These are phyloP conservation scores for Kwoniella heveanensis DNA, from an alignment of 768 basidiomycete species.

Conservation along the genomic window DNA sequence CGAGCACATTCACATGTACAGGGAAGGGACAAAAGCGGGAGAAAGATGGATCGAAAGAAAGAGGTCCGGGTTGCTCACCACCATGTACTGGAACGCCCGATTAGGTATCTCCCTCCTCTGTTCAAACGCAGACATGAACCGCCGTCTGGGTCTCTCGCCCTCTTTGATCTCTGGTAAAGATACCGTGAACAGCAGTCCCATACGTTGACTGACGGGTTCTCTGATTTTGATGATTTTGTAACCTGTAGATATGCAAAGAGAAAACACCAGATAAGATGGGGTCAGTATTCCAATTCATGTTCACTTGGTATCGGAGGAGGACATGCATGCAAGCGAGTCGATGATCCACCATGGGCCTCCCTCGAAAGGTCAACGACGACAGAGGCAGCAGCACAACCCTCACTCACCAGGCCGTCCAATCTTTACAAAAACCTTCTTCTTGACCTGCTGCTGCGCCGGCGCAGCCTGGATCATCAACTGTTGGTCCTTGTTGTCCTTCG, in stretches of 20 bases:
- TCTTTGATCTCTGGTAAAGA: conserved; percentile 84
- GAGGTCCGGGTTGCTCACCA: conserved; percentile 70
- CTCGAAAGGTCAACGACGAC: too few relatives aligned
- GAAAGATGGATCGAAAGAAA: neutral
- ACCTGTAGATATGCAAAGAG: conserved; percentile 63
- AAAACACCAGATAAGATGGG: too few relatives aligned
- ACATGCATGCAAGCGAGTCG: too few relatives aligned
- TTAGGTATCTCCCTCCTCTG: conserved; percentile 93
- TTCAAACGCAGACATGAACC: conserved; percentile 98
- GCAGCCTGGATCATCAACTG: conserved; percentile 76
- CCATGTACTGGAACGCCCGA: conserved; percentile 94
- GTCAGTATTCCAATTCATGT: too few relatives aligned
- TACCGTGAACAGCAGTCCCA: conserved; percentile 97
- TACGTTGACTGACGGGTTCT: conserved; percentile 76
- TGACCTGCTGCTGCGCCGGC: conserved; percentile 62
- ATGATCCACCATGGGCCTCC: too few relatives aligned
- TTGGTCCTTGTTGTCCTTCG: conserved; percentile 93
- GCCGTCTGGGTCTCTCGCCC: conserved; percentile 76
- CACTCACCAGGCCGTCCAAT: conserved; percentile 78
- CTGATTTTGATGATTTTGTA: conserved; percentile 83
- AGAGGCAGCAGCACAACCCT: too few relatives aligned
- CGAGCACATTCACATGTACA: too few relatives aligned
- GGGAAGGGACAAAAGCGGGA: too few relatives aligned
- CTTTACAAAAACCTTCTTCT: conserved; percentile 93
- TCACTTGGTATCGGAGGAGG: too few relatives aligned